Base-by-base conservation (phyloP, 148 eudicot genomes). In the Arctostaphylos glauca region DNA sequence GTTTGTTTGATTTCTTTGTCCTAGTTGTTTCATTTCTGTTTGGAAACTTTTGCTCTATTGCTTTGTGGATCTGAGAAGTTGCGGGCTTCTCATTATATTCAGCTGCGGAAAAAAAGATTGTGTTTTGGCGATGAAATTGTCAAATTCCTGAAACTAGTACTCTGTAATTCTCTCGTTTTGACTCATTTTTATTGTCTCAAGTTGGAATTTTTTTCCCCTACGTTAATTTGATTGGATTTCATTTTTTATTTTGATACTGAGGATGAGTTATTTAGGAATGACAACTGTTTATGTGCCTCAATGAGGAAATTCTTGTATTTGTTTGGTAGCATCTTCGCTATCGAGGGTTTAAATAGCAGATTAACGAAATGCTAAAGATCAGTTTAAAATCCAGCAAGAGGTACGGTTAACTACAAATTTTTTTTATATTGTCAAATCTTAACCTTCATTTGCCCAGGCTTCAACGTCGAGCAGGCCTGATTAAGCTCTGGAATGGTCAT, bases 51-150 rank as follows among this genome's bases (percentile, higher is more conserved):
- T 64, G 25, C 10, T 23, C 16, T 13, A 38, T 38, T 68, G 44
- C 46, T 68, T 38, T 31, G 3, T 54, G 80, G 80, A 77, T 77
- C 64, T 77, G 62, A 31, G 56, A 76, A 23, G 55, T 74, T 6
- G 74, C n/a, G 43, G 31, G 7, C 13, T 6, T 47, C 21, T 46
- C 5, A 72, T 44, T 46, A 43, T 72, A 50, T 44, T 44, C 76
- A 41, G n/a, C 76, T 72, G 76, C 3, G 70, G 4, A 2, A 15
- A 49, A 38, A 67, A 31, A 66, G 68, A 66, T 80, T 25, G 44
- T 64, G 68, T 47, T 67, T 14, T 58, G 70, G 31, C 16, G 23
- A 77, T 53, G 80, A 15, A 54, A 77, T 54, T 38, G 23, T 54
- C 79, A 53, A 25, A 76, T 76, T 31, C 47, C 41, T 16, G 12